Base-by-base conservation (phyloP, 2,329 filamentous ascomycete genomes). In the Fusarium drepaniforme region DNA sequence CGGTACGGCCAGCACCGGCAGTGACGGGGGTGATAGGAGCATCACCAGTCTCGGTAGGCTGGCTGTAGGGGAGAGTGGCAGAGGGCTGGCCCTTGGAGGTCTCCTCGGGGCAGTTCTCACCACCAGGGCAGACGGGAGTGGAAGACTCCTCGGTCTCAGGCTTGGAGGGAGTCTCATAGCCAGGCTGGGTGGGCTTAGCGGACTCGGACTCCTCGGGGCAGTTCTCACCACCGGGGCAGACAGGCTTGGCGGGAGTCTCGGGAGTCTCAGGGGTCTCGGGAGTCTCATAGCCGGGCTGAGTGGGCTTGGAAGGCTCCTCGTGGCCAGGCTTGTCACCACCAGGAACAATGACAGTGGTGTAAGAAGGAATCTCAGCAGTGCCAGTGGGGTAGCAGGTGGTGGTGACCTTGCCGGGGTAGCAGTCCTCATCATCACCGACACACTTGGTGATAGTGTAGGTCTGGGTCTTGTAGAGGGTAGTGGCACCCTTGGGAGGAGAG, bases 381-480 rank as follows among this genome's bases (percentile, higher is more conserved):
- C 79, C 75, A 76, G 72, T 75, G 37, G 75, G 72, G 67, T 77
- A 77, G 63, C 79, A 70, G 25, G 71, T 73, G 57, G 79, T 83
- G 66, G 79, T 82, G 51, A 80, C 74, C 33, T 72, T 74, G 64
- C 81, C 81, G 58, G 78, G 72, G 40, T 79, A 79, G 79, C 82
- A 83, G 78, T 80, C 72, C 37, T 79, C 72, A 12, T 78, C 76
- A 18, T 68, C 75, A 38, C 80, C 76, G 51, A 79, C 70, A 66
- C 82, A 84, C 65, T 79, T 67, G 18, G 80, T 81, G 66, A 84
- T 75, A 56, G 81, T 82, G 75, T 79, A 81, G 37, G 76, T 80
- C 75, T 79, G 79, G 44, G 82, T 83, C 58, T 76, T 79, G 76
- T 79, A 81, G 33, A 78, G 77, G 35, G 79, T 81, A 44, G 62